Base-by-base conservation (phyloP, 805 yeast genomes). In the Metschnikowia colocasiae region DNA sequence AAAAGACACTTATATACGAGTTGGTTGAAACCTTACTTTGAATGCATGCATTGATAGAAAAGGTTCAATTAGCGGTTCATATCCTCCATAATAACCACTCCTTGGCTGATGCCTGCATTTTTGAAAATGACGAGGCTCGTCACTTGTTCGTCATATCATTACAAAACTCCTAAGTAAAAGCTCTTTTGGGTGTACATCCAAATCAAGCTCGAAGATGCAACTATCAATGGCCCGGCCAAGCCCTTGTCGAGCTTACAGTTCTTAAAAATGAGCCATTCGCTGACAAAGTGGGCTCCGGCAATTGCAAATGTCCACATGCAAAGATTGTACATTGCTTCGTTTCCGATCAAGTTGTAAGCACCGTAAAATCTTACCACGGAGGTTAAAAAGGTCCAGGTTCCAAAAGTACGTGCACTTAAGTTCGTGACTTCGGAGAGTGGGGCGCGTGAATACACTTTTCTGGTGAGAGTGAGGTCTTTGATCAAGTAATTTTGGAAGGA, bases 331-430 rank as follows among this genome's bases (percentile, higher is more conserved):
- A 91, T 80, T 54, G 83, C 85, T 20, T 81, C 80, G 56, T 83
- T 82, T 46, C 73, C 72, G 48, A 87, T 71, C 36, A 67, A 46
- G 61, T 86, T 73, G 67, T 85, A 86, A 12, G 98, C 95, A 47
- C 95, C 96, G 64, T 87, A 89, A 54, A 83, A 76, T 62, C 99
- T 81, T 40, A 94, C 83, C 26, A 92, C 74, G 1, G 96, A 80
- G 2, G 96, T 83, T 57, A 91, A 76, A 33, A 91, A 73, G 0
- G 99, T 94, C 99, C 99, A 94, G 0, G 99, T 94, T 29, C 99
- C 99, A 65, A 94, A 94, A 0, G 99, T 92, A 59, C 99, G 80
- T n/a, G 97, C 96, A 57, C 94, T 82, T 55, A 94, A 73, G 12
- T 70, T 65, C 5, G 74, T 69, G 10, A 72, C 71, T 45, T 70